These are phyloP conservation scores for Avena atlantica DNA, from an alignment of 176 grass and related monocot species.

Conservation along the genomic window DNA sequence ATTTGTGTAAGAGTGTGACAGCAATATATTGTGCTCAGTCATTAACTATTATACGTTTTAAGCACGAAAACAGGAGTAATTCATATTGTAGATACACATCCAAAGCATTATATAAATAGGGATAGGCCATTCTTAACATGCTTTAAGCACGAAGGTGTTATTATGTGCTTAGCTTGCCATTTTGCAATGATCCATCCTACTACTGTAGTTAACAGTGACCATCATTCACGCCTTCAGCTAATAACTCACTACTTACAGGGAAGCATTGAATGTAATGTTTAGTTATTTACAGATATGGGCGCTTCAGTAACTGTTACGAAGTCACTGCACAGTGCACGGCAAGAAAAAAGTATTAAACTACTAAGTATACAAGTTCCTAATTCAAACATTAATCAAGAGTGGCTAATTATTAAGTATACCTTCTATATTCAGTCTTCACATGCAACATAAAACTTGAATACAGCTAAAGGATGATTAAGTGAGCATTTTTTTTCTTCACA, in stretches of 20 bases:
- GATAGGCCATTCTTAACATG: constrained; percentile 33
- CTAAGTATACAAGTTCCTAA: background rate
- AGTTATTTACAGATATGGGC: constrained; percentile 14
- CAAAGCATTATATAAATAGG: constrained; percentile 24
- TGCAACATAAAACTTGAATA: constrained; percentile 19
- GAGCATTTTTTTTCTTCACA: background rate
- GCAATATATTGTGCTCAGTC: background rate
- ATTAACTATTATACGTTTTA: background rate
- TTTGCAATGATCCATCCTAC: constrained; percentile 17
- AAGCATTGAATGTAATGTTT: constrained; percentile 1
- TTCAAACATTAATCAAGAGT: constrained; percentile 7
- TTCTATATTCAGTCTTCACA: background rate
- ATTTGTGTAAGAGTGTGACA: constrained; percentile 1
- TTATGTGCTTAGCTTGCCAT: constrained; percentile 24
- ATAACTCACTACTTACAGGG: background rate
- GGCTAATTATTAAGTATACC: background rate
- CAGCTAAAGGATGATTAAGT: constrained; percentile 3
- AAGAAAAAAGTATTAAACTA: constrained; percentile 11
- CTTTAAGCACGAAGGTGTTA: constrained; percentile 18
- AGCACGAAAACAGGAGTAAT: background rate
- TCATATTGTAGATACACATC: constrained; percentile 8
- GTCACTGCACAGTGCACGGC: background rate
- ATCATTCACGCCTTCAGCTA: constrained; percentile 12
- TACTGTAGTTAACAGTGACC: background rate
- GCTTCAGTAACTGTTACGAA: constrained; percentile 14